Evolutionary conservation across 129 eudicot species (phyloP), one percentile per base, ranked within the genome.

Genomic region (Artemisia tridentata): DNA sequence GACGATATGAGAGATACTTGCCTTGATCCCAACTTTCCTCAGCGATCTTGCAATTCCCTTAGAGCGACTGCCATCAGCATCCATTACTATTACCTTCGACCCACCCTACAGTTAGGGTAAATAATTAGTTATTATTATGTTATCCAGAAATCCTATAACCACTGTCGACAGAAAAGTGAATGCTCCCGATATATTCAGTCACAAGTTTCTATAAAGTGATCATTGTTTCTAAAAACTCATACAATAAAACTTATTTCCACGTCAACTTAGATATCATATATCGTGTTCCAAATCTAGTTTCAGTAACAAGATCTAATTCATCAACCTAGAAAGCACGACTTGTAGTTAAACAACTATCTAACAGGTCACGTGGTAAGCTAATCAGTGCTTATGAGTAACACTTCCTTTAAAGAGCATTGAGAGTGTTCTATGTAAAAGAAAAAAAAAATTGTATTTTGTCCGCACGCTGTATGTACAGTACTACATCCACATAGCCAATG

Each of bases 1-100:
- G 25, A 54, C 10, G 38, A 52, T 67, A 66, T 45, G 72, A 65
- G 16, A 17, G n/a, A 73, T 50, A 85, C 90, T 83, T 80, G 77
- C 98, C 98, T 89, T 84, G 27, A 79, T 65, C 57, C 98, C 98
- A 67, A 93, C 82, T 73, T 85, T 89, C 69, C 80, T 85, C 67
- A 93, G 79, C 11, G 97, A 83, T 81, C 98, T 89, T 57, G 98
- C 98, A 57, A 93, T 84, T 65, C 96, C 86, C 81, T 93, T 93
- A 31, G 98, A 88, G 53, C 87, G 86, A 52, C 75, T 74, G n/a
- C 98, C 98, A 85, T 89, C 95, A 85, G 65, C 96, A 85, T 93
- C 97, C 96, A 93, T 73, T 65, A 93, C 77, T 55, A 93, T 81
- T 70, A 93, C 91, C 79, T 87, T 85, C 57, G 98, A 89, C 76